Evolutionary conservation across 345 rosid species (phyloP).

Genomic region (Mangifera indica): DNA sequence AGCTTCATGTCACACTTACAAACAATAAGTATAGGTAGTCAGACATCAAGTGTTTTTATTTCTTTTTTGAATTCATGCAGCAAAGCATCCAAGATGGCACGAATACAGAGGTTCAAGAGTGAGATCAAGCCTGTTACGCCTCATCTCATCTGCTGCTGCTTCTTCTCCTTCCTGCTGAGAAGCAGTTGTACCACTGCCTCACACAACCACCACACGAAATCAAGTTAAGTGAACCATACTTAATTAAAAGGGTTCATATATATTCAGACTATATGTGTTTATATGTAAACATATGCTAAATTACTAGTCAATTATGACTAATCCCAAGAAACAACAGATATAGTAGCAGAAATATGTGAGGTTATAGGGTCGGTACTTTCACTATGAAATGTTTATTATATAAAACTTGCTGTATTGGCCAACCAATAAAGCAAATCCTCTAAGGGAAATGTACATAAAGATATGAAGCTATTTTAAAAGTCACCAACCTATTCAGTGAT

Average conservation of each 20-base stretch:
- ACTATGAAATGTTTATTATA: too few relatives aligned
- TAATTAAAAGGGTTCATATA: background rate
- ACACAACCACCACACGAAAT: background rate
- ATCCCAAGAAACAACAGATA: background rate
- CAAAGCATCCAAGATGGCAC: conserved; percentile 61
- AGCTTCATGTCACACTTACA: background rate
- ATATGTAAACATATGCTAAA: background rate
- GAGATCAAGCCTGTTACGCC: conserved; percentile 68
- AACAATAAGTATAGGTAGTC: background rate
- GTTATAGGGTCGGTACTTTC: too few relatives aligned
- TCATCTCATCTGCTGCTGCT: conserved; percentile 40
- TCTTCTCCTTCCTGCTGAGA: conserved; percentile 43
- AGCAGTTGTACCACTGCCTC: conserved; percentile 40
- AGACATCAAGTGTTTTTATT: background rate
- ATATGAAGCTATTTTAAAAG: too few relatives aligned
- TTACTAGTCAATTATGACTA: background rate
- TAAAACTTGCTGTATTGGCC: background rate
- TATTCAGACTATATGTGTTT: too few relatives aligned
- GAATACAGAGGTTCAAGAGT: conserved; percentile 59
- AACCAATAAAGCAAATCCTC: background rate
- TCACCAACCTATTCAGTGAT: too few relatives aligned
- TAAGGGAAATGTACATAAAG: too few relatives aligned
- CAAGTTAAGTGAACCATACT: background rate
- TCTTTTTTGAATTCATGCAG: conserved; percentile 29
- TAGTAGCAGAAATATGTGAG: too few relatives aligned